Evolutionary conservation across 2,329 filamentous ascomycete species (phyloP).

Genomic region (Boeremia lycopersici): DNA sequence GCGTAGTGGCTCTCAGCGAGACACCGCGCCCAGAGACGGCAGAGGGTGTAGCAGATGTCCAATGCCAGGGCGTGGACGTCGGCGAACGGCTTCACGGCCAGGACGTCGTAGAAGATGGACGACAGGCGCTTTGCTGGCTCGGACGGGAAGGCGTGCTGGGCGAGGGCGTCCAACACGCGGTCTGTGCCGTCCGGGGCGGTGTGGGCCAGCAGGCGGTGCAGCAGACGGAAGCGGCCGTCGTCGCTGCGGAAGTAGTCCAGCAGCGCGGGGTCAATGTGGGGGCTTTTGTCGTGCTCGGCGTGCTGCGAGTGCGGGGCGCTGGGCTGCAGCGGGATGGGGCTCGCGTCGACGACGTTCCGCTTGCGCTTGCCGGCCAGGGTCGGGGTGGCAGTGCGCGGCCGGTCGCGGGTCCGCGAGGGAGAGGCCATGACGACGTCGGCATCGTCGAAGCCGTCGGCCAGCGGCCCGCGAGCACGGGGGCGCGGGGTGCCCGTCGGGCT

Average conservation of each 20-base stretch:
- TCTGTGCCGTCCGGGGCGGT: constrained; percentile 60
- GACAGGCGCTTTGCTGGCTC: constrained; percentile 61
- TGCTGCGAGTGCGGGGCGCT: constrained; percentile 47
- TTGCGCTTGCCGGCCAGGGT: constrained; percentile 72
- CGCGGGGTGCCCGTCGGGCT: constrained; percentile 64
- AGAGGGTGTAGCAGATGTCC: constrained; percentile 67
- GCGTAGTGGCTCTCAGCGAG: constrained; percentile 66
- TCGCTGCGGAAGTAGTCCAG: constrained; percentile 47
- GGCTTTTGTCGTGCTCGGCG: too few species aligned
- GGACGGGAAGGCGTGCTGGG: constrained; percentile 69
- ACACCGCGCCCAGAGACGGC: constrained; percentile 72
- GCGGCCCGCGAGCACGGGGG: constrained; percentile 59
- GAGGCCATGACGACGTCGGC: constrained; percentile 63
- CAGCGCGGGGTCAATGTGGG: constrained; percentile 38
- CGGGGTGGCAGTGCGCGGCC: constrained; percentile 62
- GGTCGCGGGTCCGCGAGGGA: constrained; percentile 57
- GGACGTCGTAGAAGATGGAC: constrained; percentile 68
- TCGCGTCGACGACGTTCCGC: constrained; percentile 64
- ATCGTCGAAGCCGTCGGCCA: constrained; percentile 80
- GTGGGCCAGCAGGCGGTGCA: constrained; percentile 70
- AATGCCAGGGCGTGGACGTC: constrained; percentile 63
- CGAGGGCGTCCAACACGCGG: constrained; percentile 70
- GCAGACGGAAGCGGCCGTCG: constrained; percentile 50
- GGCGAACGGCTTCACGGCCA: constrained; percentile 61
- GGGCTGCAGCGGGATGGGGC: constrained; percentile 66